These are phyloP conservation scores for Saccharum hybrid DNA, from an alignment of 202 grass and related monocot genomes.

Conservation along the genomic window DNA sequence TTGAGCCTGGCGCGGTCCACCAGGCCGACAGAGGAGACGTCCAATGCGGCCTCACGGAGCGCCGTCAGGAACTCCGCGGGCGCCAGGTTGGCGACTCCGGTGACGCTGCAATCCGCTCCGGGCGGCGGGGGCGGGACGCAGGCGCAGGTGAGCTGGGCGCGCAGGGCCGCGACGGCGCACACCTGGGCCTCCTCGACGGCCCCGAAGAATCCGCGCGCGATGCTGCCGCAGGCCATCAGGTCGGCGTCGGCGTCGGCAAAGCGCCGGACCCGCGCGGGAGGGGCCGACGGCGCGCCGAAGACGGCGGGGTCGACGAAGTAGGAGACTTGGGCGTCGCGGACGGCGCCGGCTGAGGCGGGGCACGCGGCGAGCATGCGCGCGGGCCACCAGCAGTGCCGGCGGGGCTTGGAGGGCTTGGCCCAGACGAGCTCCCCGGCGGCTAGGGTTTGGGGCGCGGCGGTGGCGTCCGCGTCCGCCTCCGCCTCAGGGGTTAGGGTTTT, in stretches of 20 bases:
- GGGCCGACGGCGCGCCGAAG: not conserved
- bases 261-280: slow-evolving; percentile 40
- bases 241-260: slow-evolving; percentile 46
- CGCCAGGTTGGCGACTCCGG: slow-evolving; percentile 48
- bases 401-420: slow-evolving; percentile 53
- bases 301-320: slow-evolving; percentile 16
- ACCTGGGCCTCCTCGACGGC: slow-evolving; percentile 48
- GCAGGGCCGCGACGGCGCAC: slow-evolving; percentile 44
- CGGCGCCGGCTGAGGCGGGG: not conserved
- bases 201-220: slow-evolving; percentile 24
- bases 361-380: slow-evolving; percentile 11
- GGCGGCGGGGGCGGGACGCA: slow-evolving; percentile 47
- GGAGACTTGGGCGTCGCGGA: slow-evolving; percentile 31
- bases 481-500: slow-evolving; percentile 23
- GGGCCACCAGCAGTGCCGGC: slow-evolving; percentile 51
- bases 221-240: slow-evolving; percentile 35
- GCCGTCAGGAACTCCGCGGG: slow-evolving; percentile 56
- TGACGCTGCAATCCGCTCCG: not conserved
- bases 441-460: slow-evolving; percentile 23
- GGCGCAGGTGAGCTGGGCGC: slow-evolving; percentile 52
- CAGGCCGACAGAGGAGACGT: slow-evolving; percentile 31
- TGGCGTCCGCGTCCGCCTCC: not conserved
- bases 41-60: slow-evolving; percentile 52
- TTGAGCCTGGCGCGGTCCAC: slow-evolving; percentile 54
- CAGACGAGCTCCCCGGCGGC: slow-evolving; percentile 66